These are phyloP conservation scores for Glutinoglossum americanum DNA, from an alignment of 495 filamentous ascomycete genomes.

Conservation along the genomic window DNA sequence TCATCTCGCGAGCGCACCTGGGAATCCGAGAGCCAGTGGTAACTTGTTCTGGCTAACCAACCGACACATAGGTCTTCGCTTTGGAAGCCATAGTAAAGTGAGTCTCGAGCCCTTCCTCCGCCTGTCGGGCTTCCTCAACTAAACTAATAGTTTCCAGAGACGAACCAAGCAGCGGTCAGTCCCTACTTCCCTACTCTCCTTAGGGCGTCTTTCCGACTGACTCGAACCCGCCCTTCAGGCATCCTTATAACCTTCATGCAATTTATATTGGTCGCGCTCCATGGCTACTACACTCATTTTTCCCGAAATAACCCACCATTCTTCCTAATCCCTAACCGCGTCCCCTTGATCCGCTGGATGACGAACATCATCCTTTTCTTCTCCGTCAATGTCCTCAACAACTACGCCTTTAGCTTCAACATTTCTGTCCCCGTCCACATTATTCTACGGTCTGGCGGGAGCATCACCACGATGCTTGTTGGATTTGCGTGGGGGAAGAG, in stretches of 20 bases:
- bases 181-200: slow-evolving; percentile 16
- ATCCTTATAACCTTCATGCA: slow-evolving; percentile 86
- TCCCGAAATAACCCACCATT: slow-evolving; percentile 45
- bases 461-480: slow-evolving; percentile 77
- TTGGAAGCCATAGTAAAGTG: slow-evolving; percentile 93
- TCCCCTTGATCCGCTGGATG: slow-evolving; percentile 69
- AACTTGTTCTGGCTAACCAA: not conserved
- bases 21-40: not conserved
- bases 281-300: slow-evolving; percentile 46
- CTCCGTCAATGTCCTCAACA: slow-evolving; percentile 81
- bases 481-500: slow-evolving; percentile 66
- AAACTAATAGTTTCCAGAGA: slow-evolving; percentile 2
- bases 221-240: slow-evolving; percentile 25
- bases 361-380: slow-evolving; percentile 84
- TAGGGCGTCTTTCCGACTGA: not conserved
- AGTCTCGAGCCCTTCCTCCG: slow-evolving; percentile 11
- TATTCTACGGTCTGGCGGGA: slow-evolving; percentile 83
- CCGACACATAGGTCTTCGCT: slow-evolving; percentile 47
- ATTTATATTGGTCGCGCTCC: slow-evolving; percentile 61
- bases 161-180: slow-evolving; percentile 36
- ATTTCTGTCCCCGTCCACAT: slow-evolving; percentile 96
- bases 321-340: slow-evolving; percentile 53
- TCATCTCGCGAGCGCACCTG: not conserved
- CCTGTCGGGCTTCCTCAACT: slow-evolving; percentile 4
- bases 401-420: slow-evolving; percentile 90